These are phyloP conservation scores for Dalbergia cultrata DNA, from an alignment of 306 rosid species.

Conservation along the genomic window DNA sequence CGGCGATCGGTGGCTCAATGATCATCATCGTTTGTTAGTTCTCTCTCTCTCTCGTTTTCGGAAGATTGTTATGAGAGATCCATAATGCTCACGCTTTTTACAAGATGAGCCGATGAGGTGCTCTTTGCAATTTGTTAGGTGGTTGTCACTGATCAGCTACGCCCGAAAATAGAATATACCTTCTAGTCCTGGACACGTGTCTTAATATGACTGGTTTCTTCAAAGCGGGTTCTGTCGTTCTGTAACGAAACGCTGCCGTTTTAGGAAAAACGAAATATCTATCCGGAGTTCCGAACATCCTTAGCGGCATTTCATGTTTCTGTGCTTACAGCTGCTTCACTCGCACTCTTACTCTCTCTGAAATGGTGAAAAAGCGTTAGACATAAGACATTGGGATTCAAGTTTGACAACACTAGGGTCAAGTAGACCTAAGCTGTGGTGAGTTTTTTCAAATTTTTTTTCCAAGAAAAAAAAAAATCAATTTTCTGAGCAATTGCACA, in stretches of 20 bases:
- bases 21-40: constrained; percentile 52
- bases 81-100: constrained; percentile 12
- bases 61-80: constrained; percentile 32
- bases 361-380: not conserved
- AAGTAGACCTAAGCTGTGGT: not conserved
- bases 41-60: not conserved
- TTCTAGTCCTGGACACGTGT: not conserved
- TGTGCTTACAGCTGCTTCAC: not conserved
- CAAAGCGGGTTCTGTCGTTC: not conserved
- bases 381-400: not conserved
- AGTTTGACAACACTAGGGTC: not conserved
- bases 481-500: not conserved
- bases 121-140: constrained; percentile 21
- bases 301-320: not conserved
- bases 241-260: not conserved
- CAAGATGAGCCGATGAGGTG: constrained; percentile 72
- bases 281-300: not conserved
- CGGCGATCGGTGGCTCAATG: constrained; percentile 78
- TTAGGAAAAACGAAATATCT: not conserved
- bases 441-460: not conserved
- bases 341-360: not conserved
- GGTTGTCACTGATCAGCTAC: constrained; percentile 11
- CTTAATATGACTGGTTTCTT: not conserved
- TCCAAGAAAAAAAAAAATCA: not conserved
- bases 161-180: not conserved